Evolutionary conservation across 1,284 basidiomycete species (phyloP), one percentile per base, ranked within the genome.

Genomic region (Moesziomyces sp.): DNA sequence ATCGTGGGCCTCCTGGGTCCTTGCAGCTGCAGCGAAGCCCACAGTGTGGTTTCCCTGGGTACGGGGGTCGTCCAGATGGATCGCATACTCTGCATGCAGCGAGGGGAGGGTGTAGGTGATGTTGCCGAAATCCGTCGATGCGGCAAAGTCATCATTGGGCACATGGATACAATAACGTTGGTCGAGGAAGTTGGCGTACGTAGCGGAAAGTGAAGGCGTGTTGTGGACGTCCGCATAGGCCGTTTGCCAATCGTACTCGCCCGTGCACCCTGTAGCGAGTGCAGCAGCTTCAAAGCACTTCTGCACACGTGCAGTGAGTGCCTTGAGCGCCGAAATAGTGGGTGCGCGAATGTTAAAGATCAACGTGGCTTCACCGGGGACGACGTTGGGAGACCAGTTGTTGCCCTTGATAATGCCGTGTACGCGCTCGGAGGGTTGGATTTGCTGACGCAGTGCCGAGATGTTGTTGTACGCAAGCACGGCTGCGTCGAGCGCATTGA

Each of bases 401-500:
- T 60, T 54, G 54, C 85, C 85, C 40, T 77, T 64, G 63, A 87
- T 85, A 52, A 83, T 79, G 34, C 81, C 83, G 64, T 86, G 86
- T 2, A 86, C 84, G n/a, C 86, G 5, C 72, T 88, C 86, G 0
- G 87, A 87, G 0, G 90, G 89, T 69, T 87, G 88, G 50, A 90
- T 87, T 84, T 92, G 90, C 82, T 92, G 92, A 16, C 93, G 88
- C 46, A 94, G 86, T 2, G 89, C 89, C 10, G 91, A 90, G 47
- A 94, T 87, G 59, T 88, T 87, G 9, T 88, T 88, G 84, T 94
- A 94, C 3, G 92, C 91, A 18, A 92, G 85, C 76, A 93, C 90
- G 2, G 91, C 92, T 0, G 92, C 93, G 82, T 93, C 93, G 45
- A 92, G 88, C 5, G 93, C 92, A 80, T 94, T 94, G 62, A 88